Base-by-base conservation (phyloP, 2,329 filamentous ascomycete species). In the Escovopsis weberi region DNA sequence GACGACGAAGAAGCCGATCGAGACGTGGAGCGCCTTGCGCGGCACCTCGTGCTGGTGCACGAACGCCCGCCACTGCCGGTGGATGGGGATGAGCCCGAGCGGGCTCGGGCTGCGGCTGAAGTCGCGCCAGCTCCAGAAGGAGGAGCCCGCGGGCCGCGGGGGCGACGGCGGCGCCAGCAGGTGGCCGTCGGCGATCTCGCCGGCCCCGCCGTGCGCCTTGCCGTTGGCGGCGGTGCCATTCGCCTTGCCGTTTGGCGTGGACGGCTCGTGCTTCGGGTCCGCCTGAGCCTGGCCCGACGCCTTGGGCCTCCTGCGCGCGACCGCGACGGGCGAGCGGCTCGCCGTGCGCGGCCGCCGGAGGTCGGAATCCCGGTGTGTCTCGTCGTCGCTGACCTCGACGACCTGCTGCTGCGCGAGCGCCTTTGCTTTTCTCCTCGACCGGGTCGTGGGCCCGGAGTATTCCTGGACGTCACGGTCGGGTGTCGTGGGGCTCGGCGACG, bases 11-110 rank as follows among this genome's bases (percentile, higher is more conserved):
- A 96, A 96, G 43, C 91, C 91, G 57, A 98, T 98, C 39, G 88
- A 95, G 44, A 96, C 85, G 60, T 98, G 91, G 33, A 98, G 72
- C 35, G 80, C 68, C 63, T 98, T 98, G 53, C 91, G 82, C 9
- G 91, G 91, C 42, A 98, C 88, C 65, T 98, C 91, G 63, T 98
- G 89, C 55, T 86, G 87, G 71, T 98, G 91, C 48, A 94, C 85
- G 57, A 98, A 87, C 26, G 75, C 82, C 53, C 86, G 77, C 75
- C 91, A 98, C 58, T 91, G 82, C 47, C 85, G 74, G 61, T 98
- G 91, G 54, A 98, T 89, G 2, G 91, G 91, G 47, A 98, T 98
- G 39, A 96, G 71, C 8, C 91, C 91, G 4, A 96, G 72, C 9
- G 91, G 91, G 53, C 85, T 94, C 3, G 91, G 91, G 52, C 86